Percentiles rank a stretch among this genome's conserved stretches.
phyloP scores from a whole-genome alignment of 1,139 yeast species.

The Hemisphaericaspora xylofermentans region DNA sequence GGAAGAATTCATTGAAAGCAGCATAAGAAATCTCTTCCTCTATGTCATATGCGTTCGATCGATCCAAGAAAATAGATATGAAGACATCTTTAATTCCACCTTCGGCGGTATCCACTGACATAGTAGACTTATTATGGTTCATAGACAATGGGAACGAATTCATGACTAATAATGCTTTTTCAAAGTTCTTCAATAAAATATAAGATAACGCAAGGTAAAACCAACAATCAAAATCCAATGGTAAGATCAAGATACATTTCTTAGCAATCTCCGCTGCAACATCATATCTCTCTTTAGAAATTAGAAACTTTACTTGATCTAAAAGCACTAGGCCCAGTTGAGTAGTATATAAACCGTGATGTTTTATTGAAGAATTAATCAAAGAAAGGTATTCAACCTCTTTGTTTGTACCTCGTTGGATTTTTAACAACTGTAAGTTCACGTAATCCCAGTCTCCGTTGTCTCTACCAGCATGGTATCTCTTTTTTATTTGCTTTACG shows the following conservation, averaged over 20 bases:
- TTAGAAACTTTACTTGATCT: constrained; percentile 41
- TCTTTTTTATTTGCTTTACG: constrained; percentile 19
- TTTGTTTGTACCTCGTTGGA: constrained; percentile 26
- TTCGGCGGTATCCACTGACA: constrained; percentile 20
- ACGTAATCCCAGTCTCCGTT: constrained; percentile 32
- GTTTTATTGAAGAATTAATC: constrained; percentile 24
- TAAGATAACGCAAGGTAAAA: constrained; percentile 35
- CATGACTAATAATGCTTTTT: constrained; percentile 32
- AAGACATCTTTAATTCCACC: constrained; percentile 34
- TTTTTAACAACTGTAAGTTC: constrained; percentile 28
- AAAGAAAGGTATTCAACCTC: constrained; percentile 27
- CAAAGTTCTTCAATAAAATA: constrained; percentile 28
- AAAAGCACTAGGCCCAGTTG: constrained; percentile 38
- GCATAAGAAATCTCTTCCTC: constrained; percentile 34
- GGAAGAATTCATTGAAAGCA: constrained; percentile 33
- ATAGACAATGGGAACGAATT: constrained; percentile 35
- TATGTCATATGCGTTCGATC: constrained; percentile 16
- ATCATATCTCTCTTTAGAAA: constrained; percentile 27
- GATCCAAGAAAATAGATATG: constrained; percentile 25
- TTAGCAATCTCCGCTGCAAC: constrained; percentile 34
- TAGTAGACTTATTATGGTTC: constrained; percentile 15
- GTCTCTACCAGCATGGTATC: constrained; percentile 13
- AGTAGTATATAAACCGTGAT: constrained; percentile 22
- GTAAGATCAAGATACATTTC: constrained; percentile 32
- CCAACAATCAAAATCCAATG: constrained; percentile 47